Percentiles rank a stretch among this genome's conserved stretches.
These are phyloP conservation scores for Silybum marianum DNA, from an alignment of 129 eudicot species.

Conservation along the genomic window DNA sequence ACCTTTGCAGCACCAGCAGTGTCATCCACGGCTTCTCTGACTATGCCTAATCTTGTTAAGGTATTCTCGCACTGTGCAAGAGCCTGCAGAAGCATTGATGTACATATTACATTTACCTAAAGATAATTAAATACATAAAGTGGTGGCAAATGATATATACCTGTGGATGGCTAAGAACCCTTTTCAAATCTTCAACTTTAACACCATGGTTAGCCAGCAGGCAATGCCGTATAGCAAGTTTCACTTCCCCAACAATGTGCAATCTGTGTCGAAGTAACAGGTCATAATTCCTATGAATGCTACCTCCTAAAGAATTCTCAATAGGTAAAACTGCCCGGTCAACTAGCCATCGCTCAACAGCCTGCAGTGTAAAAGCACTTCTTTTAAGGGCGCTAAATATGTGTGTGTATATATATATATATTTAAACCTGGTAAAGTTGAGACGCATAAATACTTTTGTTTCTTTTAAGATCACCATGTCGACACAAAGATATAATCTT, in stretches of 20 bases:
- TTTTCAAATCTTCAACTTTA: conserved; percentile 61
- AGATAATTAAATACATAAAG: not conserved
- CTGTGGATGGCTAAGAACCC: conserved; percentile 99
- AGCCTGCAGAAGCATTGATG: conserved; percentile 56
- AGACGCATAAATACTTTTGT: not conserved
- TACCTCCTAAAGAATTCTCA: conserved; percentile 96
- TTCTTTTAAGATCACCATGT: conserved; percentile 6
- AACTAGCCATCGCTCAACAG: conserved; percentile 93
- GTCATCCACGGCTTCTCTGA: conserved; percentile 93
- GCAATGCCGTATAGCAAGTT: conserved; percentile 86
- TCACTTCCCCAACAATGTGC: conserved; percentile 98
- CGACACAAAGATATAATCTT: not conserved
- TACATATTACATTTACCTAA: not conserved
- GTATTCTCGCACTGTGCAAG: conserved; percentile 99
- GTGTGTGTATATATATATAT: not conserved
- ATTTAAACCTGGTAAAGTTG: not conserved
- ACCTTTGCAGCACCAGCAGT: conserved; percentile 99
- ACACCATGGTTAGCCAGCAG: conserved; percentile 91
- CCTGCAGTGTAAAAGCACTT: conserved; percentile 46
- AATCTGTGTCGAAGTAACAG: conserved; percentile 78
- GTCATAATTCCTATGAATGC: conserved; percentile 95
- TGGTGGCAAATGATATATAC: conserved; percentile 33
- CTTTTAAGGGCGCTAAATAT: not conserved
- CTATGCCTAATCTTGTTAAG: conserved; percentile 76
- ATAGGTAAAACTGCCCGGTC: conserved; percentile 99